Evolutionary conservation across 1,284 basidiomycete species (phyloP).

Genomic region (Thelephora terrestris): DNA sequence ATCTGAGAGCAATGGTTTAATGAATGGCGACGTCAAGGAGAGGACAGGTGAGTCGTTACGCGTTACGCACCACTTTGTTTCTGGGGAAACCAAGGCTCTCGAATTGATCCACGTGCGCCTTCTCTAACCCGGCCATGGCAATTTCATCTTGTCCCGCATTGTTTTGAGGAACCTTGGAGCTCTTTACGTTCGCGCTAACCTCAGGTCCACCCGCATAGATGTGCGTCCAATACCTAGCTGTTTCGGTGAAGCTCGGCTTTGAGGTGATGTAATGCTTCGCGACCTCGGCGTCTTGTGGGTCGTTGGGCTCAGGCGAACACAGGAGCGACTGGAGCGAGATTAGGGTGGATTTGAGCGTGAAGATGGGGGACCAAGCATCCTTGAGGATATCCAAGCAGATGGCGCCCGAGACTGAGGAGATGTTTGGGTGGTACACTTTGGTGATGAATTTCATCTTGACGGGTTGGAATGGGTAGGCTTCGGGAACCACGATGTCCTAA

Average conservation of each 20-base stretch:
- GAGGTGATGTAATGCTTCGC: conserved; percentile 95
- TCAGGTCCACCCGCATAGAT: conserved; percentile 74
- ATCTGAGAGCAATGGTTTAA: conserved; percentile 40
- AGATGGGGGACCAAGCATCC: conserved; percentile 88
- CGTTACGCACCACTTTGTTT: conserved; percentile 60
- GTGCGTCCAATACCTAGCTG: conserved; percentile 91
- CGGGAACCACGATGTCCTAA: conserved; percentile 92
- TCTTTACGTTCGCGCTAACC: conserved; percentile 16
- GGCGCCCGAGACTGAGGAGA: conserved; percentile 89
- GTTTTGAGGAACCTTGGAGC: not conserved
- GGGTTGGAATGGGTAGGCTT: conserved; percentile 93
- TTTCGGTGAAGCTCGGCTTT: conserved; percentile 81
- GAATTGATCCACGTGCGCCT: conserved; percentile 66
- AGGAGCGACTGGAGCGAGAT: conserved; percentile 93
- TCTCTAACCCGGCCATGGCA: conserved; percentile 66
- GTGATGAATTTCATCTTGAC: conserved; percentile 98
- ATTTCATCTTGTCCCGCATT: conserved; percentile 39
- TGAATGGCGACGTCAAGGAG: conserved; percentile 2
- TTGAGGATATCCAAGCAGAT: conserved; percentile 86
- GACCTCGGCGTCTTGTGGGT: conserved; percentile 97
- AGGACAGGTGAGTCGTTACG: not conserved
- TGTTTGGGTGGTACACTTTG: conserved; percentile 96
- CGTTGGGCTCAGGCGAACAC: conserved; percentile 94
- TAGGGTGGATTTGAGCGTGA: conserved; percentile 94
- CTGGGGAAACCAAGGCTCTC: conserved; percentile 65